Evolutionary conservation across 371 early-diverging fungal species (phyloP), one percentile per base, ranked within the genome.

Genomic region (Amoeboaphelidium protococcarum): DNA sequence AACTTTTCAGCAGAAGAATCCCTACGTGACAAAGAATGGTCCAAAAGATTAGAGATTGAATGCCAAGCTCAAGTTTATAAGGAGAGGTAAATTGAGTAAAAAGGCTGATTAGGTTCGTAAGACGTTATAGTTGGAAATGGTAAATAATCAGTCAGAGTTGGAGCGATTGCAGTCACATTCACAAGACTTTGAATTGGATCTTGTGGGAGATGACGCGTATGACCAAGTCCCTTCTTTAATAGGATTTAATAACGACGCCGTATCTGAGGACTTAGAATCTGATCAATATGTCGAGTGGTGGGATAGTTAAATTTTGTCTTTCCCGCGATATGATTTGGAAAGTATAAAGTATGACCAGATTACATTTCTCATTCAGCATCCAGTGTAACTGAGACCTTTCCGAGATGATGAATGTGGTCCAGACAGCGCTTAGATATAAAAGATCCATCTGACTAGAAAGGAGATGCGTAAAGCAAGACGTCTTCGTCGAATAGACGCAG

Each of bases 391-490:
- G 23, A 67, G 73, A 54, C 84, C 89, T 1, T 84, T 86, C 0
- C 69, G 69, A 23, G 78, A 79, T 51, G 54, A 62, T 13, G 70
- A 64, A 2, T n/a, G n/a, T n/a, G n/a, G n/a, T n/a, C n/a, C n/a
- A n/a, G n/a, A n/a, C n/a, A 59, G 58, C 2, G 69, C 79, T 13
- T 62, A 73, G 6, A 64, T 73, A 2, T 69, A 78, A 45, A 78
- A 84, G 1, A 56, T 88, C 6, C 82, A 88, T 71, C 63, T 91
- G 50, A 91, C 92, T 49, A 20, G 6, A 41, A 40, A 63, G 60
- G 96, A 95, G 57, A 69, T 72, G 25, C 88, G 88, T 55, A 90
- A 88, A 63, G 58, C 91, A 46, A 66, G 94, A 44, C 69, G 94
- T 42, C 92, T 90, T 55, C 65, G 76, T 41, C 71, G 94, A 44